These are phyloP conservation scores for Verticillium albo-atrum DNA, from an alignment of 2,329 filamentous ascomycete genomes.

Conservation along the genomic window DNA sequence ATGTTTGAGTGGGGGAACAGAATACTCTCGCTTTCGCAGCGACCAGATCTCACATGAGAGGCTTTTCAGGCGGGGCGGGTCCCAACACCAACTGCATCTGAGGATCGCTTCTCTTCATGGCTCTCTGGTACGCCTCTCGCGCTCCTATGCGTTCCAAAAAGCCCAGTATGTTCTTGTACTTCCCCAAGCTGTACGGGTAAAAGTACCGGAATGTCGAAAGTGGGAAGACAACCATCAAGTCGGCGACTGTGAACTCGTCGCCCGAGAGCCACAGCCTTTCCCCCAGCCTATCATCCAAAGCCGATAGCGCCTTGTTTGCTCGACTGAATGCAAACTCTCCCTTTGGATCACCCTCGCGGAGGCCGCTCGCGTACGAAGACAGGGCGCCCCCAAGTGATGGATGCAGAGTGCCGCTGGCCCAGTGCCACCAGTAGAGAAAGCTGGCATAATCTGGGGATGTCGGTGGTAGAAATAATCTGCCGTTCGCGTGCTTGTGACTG, in stretches of 20 bases:
- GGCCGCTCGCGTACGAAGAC: constrained; percentile 19
- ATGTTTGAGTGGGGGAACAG: neutral
- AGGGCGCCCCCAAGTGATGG: constrained; percentile 32
- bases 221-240: constrained; percentile 58
- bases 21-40: neutral
- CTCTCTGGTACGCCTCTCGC: constrained; percentile 40
- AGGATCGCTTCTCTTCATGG: constrained; percentile 45
- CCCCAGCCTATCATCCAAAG: constrained; percentile 44
- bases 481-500: constrained; percentile 44
- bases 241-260: constrained; percentile 57
- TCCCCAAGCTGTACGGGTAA: constrained; percentile 32
- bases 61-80: neutral
- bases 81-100: constrained; percentile 26
- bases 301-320: neutral
- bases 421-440: constrained; percentile 64
- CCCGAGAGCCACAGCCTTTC: constrained; percentile 53
- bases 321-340: constrained; percentile 9
- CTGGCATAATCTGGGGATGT: constrained; percentile 46
- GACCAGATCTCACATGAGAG: neutral
- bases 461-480: constrained; percentile 36
- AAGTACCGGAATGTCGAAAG: constrained; percentile 59
- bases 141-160: constrained; percentile 40
- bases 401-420: constrained; percentile 41
- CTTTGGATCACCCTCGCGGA: constrained; percentile 11
- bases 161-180: constrained; percentile 35